A percentile compares a stretch with the other conserved stretches of the same genome.
phyloP scores from a whole-genome alignment of 352 stramenopile genomes.

The Phytophthora crassamura region DNA sequence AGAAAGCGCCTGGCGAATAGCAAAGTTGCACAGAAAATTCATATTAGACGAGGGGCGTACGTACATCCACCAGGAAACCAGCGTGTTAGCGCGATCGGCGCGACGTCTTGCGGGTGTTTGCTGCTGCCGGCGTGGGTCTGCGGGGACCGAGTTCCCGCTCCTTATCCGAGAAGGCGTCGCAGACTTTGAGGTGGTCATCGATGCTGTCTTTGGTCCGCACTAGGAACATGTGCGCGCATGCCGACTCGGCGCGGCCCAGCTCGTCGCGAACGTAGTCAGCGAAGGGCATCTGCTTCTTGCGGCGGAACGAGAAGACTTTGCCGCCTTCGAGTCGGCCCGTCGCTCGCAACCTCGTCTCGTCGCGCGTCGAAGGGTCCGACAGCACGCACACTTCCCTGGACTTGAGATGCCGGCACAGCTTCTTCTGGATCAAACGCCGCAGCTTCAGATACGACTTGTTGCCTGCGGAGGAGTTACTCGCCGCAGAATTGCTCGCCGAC shows the following conservation, averaged over 20 bases:
- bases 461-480: slow-evolving; percentile 32
- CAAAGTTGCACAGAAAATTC: slow-evolving; percentile 34
- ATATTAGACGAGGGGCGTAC: slow-evolving; percentile 34
- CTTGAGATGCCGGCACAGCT: slow-evolving; percentile 72
- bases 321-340: slow-evolving; percentile 62
- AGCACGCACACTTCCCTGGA: slow-evolving; percentile 65
- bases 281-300: slow-evolving; percentile 61
- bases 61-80: slow-evolving; percentile 7
- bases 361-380: slow-evolving; percentile 21
- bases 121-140: slow-evolving; percentile 34
- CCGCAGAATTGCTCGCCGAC: slow-evolving; percentile 16
- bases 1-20: slow-evolving; percentile 19
- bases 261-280: slow-evolving; percentile 64
- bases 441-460: slow-evolving; percentile 58
- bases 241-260: slow-evolving; percentile 52
- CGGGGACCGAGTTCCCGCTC: slow-evolving; percentile 51
- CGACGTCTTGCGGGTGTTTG: slow-evolving; percentile 19
- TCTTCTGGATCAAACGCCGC: slow-evolving; percentile 73
- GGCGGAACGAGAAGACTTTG: slow-evolving; percentile 60
- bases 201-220: slow-evolving; percentile 64
- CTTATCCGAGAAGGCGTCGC: slow-evolving; percentile 68
- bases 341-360: slow-evolving; percentile 41
- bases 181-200: slow-evolving; percentile 74
- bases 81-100: slow-evolving; percentile 21
- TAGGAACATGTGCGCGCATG: slow-evolving; percentile 77